A percentile compares a stretch with the other conserved stretches of the same genome.
These are phyloP conservation scores for Cryptosporidium viatorum DNA, from an alignment of 169 alveolate species.

Conservation along the genomic window DNA sequence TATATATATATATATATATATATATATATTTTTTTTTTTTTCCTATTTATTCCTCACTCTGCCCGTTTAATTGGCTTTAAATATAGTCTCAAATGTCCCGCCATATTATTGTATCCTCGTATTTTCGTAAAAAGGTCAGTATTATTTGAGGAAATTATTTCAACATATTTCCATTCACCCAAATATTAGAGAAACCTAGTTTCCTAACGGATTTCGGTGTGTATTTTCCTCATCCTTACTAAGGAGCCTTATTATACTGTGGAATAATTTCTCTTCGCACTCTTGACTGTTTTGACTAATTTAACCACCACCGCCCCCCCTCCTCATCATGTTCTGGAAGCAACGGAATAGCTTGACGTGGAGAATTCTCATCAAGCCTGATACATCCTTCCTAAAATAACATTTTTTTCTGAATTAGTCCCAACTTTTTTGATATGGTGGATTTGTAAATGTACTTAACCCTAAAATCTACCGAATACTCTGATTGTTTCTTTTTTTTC, in stretches of 20 bases:
- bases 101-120: neutral
- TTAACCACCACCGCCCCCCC: neutral
- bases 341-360: constrained; percentile 18
- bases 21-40: too few relatives aligned
- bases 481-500: neutral
- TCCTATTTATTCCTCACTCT: neutral
- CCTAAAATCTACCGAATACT: neutral
- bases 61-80: neutral
- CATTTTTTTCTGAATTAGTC: neutral
- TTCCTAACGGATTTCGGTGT: neutral
- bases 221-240: neutral
- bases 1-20: too few relatives aligned
- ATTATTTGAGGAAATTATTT: neutral
- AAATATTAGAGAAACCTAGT: too few relatives aligned
- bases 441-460: neutral
- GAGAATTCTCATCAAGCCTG: constrained; percentile 5
- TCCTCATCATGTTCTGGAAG: neutral
- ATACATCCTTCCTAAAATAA: constrained; percentile 26
- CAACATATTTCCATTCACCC: neutral
- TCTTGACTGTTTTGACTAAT: too few relatives aligned
- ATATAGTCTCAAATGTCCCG: neutral
- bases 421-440: neutral
- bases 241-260: too few relatives aligned
- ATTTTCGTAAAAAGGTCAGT: too few relatives aligned
- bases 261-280: neutral